Percentiles rank a stretch among this genome's conserved stretches.
These are phyloP conservation scores for Physcomitrium patens DNA, from an alignment of 225 moss, liverwort and hornwort genomes.

Conservation along the genomic window DNA sequence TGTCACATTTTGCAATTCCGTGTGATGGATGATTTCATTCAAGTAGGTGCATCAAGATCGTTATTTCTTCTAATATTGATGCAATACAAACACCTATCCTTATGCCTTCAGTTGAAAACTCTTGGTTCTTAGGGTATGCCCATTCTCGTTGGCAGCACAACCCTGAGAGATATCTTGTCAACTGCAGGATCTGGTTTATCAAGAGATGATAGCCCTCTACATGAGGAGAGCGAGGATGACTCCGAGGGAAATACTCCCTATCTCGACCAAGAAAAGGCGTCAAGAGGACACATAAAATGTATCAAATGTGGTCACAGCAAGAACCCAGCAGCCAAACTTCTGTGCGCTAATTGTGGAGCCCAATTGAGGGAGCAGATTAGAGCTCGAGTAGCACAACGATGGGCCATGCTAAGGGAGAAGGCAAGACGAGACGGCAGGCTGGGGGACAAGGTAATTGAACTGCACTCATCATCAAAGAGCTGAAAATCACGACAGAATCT, in stretches of 20 bases:
- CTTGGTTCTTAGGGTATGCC: not conserved
- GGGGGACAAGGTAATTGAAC: conserved; percentile 10
- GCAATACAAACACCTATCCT: not conserved
- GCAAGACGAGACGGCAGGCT: conserved; percentile 29
- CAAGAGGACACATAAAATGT: conserved; percentile 28
- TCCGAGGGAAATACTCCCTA: conserved; percentile 28
- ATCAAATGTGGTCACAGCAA: conserved; percentile 36
- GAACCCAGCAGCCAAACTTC: conserved; percentile 29
- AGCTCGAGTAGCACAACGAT: conserved; percentile 33
- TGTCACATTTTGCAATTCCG: not conserved
- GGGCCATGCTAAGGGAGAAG: conserved; percentile 35
- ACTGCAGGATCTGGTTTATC: conserved; percentile 31
- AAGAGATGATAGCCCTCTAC: conserved; percentile 26
- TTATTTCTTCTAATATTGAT: conserved; percentile 1
- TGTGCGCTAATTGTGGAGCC: conserved; percentile 25
- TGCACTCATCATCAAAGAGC: not conserved
- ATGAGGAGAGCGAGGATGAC: conserved; percentile 36
- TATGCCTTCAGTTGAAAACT: not conserved
- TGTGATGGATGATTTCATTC: not conserved
- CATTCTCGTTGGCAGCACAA: conserved; percentile 13
- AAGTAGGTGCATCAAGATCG: not conserved
- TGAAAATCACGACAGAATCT: not conserved
- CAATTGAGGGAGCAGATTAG: conserved; percentile 36
- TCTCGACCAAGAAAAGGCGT: conserved; percentile 31
- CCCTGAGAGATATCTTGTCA: conserved; percentile 14